Base-by-base conservation (phyloP, 805 yeast species). In the Myxozyma kluyveri region DNA sequence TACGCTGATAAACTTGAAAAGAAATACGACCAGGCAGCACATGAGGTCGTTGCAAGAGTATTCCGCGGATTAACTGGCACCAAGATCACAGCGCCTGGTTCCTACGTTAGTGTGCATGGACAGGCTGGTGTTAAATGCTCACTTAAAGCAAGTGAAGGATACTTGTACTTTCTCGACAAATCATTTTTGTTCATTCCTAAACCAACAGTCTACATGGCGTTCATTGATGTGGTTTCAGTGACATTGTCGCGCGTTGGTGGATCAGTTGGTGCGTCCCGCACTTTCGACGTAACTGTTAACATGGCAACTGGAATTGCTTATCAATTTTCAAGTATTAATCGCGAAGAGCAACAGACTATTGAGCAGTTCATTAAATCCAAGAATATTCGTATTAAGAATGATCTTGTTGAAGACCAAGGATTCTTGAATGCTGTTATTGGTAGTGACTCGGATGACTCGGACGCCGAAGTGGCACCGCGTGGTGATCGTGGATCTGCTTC, bases 121-220 rank as follows among this genome's bases (percentile, higher is more conserved):
- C 88, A 85, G 63, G 86, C 95, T 12, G 96, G 95, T 3, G 85
- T 93, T 26, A 78, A 88, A 19, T 91, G 98, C 71, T 88, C 97
- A 4, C 79, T 88, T 62, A 93, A 91, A 69, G 98, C 98, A 0
- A 85, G 87, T 45, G 98, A 93, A 73, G 98, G 99, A 26, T 86
- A 89, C 62, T 72, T 93, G 54, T 93, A 87, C 69, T 88, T 95
- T n/a, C 77, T 93, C 53, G 99, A 93, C 60, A 86, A 88, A 70
- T 86, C 96, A 50, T 80, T 93, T 65, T 72, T 93, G 57, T 91
- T 93, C 67, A 84, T 91, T 43, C 89, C 96, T 22, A 93, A 93
- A 68, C 96, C 99, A 41, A 89, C 97, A 0, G 81, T 93, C 37
- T 86, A 86, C 68, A 86, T 93, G 59, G 96, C 97, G 50, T 86